A percentile compares a stretch with the other conserved stretches of the same genome.
phyloP scores from a whole-genome alignment of 371 early-diverging fungal species.

The Homolaphlyctis polyrhiza region DNA sequence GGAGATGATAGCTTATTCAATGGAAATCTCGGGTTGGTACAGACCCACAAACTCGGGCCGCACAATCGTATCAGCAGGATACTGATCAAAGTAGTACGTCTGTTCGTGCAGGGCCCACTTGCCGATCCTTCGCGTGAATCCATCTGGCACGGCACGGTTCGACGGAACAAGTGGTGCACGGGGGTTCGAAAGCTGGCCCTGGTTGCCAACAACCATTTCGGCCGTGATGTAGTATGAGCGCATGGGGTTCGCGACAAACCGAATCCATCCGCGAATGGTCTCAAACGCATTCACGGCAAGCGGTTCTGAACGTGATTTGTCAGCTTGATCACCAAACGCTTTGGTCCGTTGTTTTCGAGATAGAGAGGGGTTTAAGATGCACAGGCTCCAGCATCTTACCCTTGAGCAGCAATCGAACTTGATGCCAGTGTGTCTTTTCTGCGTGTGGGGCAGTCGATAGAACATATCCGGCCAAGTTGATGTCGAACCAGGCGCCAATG shows the following conservation, averaged over 20 bases:
- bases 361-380: not conserved
- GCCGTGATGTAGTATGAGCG: constrained; percentile 81
- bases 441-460: constrained; percentile 83
- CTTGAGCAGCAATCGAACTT: constrained; percentile 88
- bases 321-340: not conserved
- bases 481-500: constrained; percentile 96
- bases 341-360: not conserved
- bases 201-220: constrained; percentile 52
- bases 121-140: constrained; percentile 51
- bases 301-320: constrained; percentile 55
- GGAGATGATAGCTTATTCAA: too few species aligned
- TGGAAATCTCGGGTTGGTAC: constrained; percentile 14
- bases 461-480: constrained; percentile 63
- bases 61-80: constrained; percentile 12
- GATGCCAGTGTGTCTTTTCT: constrained; percentile 96
- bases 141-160: constrained; percentile 6
- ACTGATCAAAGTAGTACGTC: constrained; percentile 46
- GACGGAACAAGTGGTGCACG: constrained; percentile 8
- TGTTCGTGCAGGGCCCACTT: constrained; percentile 92
- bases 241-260: constrained; percentile 81
- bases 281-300: constrained; percentile 92
- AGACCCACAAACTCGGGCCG: constrained; percentile 12
- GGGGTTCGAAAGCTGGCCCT: constrained; percentile 23
- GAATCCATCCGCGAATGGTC: constrained; percentile 76
- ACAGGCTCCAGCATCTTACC: constrained; percentile 18